Evolutionary conservation across 2,329 filamentous ascomycete species (phyloP), one percentile per base, ranked within the genome.

Genomic region (Trichoderma atrobrunneum): DNA sequence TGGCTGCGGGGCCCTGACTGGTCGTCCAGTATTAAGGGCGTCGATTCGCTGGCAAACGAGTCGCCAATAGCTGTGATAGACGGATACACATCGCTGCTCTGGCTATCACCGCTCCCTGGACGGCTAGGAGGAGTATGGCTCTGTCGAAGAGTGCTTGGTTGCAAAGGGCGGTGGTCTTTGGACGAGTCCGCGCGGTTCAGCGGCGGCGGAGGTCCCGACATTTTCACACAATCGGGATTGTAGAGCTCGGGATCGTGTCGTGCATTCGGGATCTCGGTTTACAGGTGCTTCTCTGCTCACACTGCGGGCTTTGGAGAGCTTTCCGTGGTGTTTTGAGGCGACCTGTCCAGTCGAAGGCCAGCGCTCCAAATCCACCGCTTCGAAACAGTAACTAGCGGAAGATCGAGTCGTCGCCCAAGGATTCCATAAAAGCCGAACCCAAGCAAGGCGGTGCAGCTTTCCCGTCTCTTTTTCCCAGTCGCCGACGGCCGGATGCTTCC

Each of bases 1-100:
- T 96, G 92, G 76, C 87, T 86, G 83, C 91, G 93, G 68, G 80
- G 79, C 24, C 85, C 86, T 11, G 84, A 80, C 74, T 87, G 85
- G 6, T 80, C 81, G 14, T 70, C 67, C 51, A 26, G 73, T 14
- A 89, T 82, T 30, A 91, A 80, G 3, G 86, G 83, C 1, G 88
- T 88, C 3, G 83, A 84, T 76, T 91, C 89, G 74, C 80, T 81
- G 8, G 81, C 75, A 43, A 74, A 74, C 24, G 75, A 72, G 26
- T 73, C 67, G 72, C 48, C 62, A 69, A 16, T 71, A 39, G 61
- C 43, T 36, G 43, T 56, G 36, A 71, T 48, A 54, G 73, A 71
- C 59, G 48, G 63, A 14, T 57, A 54, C 18, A 75, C 61, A 12
- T 74, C 70, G 64, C 73, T 65, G 69, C 28, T 63, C 48, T 70